Base-by-base conservation (phyloP, 768 basidiomycete genomes). In the Psilocybe subaeruginosa region DNA sequence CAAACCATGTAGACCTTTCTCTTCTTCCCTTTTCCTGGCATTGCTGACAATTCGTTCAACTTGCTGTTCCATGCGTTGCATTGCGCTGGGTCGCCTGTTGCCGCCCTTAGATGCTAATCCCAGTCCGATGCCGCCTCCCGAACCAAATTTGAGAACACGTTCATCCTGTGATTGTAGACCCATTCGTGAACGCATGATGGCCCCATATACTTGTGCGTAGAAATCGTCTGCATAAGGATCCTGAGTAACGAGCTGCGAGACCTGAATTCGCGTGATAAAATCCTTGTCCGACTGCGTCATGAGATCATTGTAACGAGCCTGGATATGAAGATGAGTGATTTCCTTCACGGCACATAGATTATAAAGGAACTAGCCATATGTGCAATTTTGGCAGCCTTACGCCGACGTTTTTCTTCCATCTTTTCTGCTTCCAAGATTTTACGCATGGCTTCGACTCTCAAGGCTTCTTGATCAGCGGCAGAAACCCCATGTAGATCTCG, bases 231-330 rank as follows among this genome's bases (percentile, higher is more conserved):
- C 88, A 74, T 97, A 99, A 0, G 97, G 97, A 76, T 99, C 97
- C 69, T 93, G 90, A 5, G 95, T 97, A 47, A 97, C 95, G 45
- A 99, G 90, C 70, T 99, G 97, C 1, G 97, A 98, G 35, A 99
- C 93, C 74, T 99, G 97, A 64, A 99, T 99, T 27, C 97, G 89
- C 37, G 97, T 99, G 76, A 99, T 99, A 72, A 99, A 99, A 71
- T 99, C 97, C 78, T 99, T 99, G 81, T 99, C 97, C 9, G 93
- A 95, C 76, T 95, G 94, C 3, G 94, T 95, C 95, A 97, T 97
- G 39, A 96, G 82, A 73, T 95, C 93, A 67, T 97, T 97, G 70
- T 95, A 95, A 61, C 92, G 88, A 62, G 95, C 86, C 94, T 95
- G 55, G 86, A 56, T 14, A 39, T 58, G 58, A 64, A 17, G 41